Evolutionary conservation across 768 basidiomycete species (phyloP), one percentile per base, ranked within the genome.

Genomic region (Tylopilus rubrobrunneus): DNA sequence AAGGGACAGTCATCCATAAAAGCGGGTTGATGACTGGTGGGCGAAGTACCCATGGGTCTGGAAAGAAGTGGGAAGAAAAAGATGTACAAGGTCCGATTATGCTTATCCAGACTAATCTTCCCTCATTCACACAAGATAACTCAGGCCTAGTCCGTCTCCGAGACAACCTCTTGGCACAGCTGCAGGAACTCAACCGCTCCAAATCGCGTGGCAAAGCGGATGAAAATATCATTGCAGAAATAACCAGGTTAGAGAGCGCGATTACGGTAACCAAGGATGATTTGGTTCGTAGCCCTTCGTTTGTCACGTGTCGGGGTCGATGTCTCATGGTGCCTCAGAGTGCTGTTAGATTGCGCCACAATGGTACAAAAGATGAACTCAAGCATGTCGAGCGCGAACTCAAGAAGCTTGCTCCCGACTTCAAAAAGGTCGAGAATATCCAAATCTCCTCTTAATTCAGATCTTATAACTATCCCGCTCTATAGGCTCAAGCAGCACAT

Each of bases 1-100:
- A 98, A 42, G 97, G 97, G 1, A 98, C 95, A 3, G 76, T 99
- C 56, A 98, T 99, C 45, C 97, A 99, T 71, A 95, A 95, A 75
- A 94, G 92, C 60, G 97, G 97, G 56, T 74, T 96, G 45, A 98
- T 99, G 66, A 99, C 97, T 33, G 97, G 97, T 73, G 97, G 97
- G 27, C 78, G 84, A 45, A 91, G 92, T 61, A 80, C 86, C 0
- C 86, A 87, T 56, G 79, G 76, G 44, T 84, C 71, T n/a, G 80
- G 78, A 39, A 89, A 90, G 73, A 93, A 92, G 66, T 98, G 93
- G 87, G 92, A 96, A 55, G 96, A 98, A 67, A 89, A 88, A 62
- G 94, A 97, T 61, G 81, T 98, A 4, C 85, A 92, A 71, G 89
- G 93, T 91, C 62, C 37, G 42, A n/a, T 31, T 21, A 5, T 45